phyloP scores from a whole-genome alignment of 2,329 filamentous ascomycete species.

The Sphaerulina vaccinii region DNA sequence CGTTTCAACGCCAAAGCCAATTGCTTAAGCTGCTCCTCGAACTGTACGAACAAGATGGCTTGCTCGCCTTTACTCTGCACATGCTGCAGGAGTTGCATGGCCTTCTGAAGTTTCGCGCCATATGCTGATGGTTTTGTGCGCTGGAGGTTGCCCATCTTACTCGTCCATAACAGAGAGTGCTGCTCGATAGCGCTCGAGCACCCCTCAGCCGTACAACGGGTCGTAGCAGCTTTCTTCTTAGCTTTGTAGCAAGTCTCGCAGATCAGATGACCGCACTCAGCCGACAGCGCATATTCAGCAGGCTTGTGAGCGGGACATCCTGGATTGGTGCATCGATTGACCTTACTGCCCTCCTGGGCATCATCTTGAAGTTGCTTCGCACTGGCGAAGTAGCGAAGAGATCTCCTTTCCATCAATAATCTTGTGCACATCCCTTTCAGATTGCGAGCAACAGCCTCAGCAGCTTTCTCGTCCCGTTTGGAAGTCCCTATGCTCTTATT shows the following conservation, averaged over 20 bases:
- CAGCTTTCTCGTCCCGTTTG: slow-evolving; percentile 1
- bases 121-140: slow-evolving; percentile 20
- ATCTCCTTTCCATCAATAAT: slow-evolving; percentile 26
- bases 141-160: slow-evolving; percentile 38
- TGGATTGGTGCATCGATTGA: slow-evolving; percentile 11
- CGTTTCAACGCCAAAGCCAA: slow-evolving; percentile 37
- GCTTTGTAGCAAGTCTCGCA: slow-evolving; percentile 45
- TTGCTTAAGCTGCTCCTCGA: slow-evolving; percentile 44
- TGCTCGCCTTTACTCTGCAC: slow-evolving; percentile 47
- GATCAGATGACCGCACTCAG: slow-evolving; percentile 53
- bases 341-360: not conserved
- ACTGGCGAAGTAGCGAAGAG: slow-evolving; percentile 27
- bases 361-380: slow-evolving; percentile 15
- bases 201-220: slow-evolving; percentile 40
- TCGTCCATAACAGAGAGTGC: slow-evolving; percentile 44
- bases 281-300: slow-evolving; percentile 39
- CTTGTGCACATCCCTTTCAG: slow-evolving; percentile 18
- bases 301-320: slow-evolving; percentile 7
- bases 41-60: slow-evolving; percentile 58
- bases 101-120: slow-evolving; percentile 51
- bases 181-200: slow-evolving; percentile 43
- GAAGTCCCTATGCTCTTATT: not conserved
- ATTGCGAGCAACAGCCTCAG: slow-evolving; percentile 20
- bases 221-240: slow-evolving; percentile 29
- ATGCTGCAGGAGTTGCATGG: slow-evolving; percentile 46